Evolutionary conservation across 306 rosid genomes (phyloP).

Genomic region (Castanospermum australe): DNA sequence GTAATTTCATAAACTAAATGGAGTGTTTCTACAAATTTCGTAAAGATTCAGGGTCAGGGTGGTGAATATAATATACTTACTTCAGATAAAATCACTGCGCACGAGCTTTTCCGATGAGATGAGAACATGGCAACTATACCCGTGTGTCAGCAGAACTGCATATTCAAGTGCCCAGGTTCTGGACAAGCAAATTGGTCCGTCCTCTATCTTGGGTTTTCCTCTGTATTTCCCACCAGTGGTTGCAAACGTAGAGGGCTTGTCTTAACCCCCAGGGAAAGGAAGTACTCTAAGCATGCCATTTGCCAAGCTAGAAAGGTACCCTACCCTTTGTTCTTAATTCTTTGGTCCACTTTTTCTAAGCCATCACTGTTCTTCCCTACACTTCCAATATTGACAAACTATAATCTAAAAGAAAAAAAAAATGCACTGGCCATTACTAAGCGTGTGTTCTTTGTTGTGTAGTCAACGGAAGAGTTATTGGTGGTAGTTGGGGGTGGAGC

Average conservation of each 20-base stretch:
- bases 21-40: neutral
- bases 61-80: neutral
- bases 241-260: neutral
- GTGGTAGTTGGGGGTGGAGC: constrained; percentile 96
- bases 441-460: constrained; percentile 9
- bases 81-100: neutral
- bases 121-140: neutral
- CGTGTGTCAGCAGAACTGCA: neutral
- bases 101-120: neutral
- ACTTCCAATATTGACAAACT: too few species aligned
- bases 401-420: too few species aligned
- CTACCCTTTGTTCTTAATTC: neutral
- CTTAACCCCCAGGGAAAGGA: constrained; percentile 17
- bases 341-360: neutral
- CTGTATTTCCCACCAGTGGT: neutral
- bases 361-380: neutral
- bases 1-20: neutral
- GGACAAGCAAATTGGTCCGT: constrained; percentile 37
- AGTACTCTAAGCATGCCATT: constrained; percentile 29
- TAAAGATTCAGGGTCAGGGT: neutral
- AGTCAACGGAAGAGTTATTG: constrained; percentile 63
- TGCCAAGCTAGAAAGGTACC: constrained; percentile 48
- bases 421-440: neutral
- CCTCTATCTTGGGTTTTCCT: constrained; percentile 26
- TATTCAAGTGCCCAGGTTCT: neutral